Base-by-base conservation (phyloP, 2,329 filamentous ascomycete genomes). In the Parafenestella ontariensis region DNA sequence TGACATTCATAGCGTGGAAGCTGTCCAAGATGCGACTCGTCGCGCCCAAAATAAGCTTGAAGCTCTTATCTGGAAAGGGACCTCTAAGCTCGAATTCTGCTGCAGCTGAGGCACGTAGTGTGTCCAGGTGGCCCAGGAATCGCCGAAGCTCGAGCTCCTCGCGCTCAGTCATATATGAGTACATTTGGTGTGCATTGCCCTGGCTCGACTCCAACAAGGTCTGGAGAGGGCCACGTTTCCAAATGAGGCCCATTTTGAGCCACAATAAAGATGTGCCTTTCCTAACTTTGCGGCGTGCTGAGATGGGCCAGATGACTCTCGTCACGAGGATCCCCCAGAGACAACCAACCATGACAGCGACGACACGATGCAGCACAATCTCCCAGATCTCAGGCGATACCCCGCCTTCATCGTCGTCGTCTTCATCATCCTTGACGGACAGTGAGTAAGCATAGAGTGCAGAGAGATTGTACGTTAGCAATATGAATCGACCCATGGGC, bases 381-480 rank as follows among this genome's bases (percentile, higher is more conserved):
- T 96, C 88, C 61, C 89, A 86, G 58, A 99, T 97, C 34, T 93
- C 84, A 0, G 95, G 95, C 55, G 89, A 85, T 3, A 87, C 82
- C 5, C 92, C 93, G 24, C 92, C 92, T 76, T 98, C 93, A 61
- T 87, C 82, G 41, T 96, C 92, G 53, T 96, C 89, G 46, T 92
- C 88, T 43, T 92, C 88, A 4, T 89, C 86, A 43, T 96, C 92
- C 57, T 85, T 85, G 58, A 92, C 88, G 0, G 90, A 89, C 9
- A 98, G 82, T 49, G 91, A 95, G 77, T 98, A 99, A 9, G 93
- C 92, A 73, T 99, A 99, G 2, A 99, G 83, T 7, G 92, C 92
- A 17, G 91, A 94, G 39, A 99, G 87, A 70, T 99, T 99, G 81
- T 98, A 99, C 1, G 94, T 96, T 41, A 99, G 84, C 70, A 98